Percentiles rank a stretch among this genome's conserved stretches.
phyloP scores from a whole-genome alignment of 129 eudicot species.

The Cynara cardunculus region DNA sequence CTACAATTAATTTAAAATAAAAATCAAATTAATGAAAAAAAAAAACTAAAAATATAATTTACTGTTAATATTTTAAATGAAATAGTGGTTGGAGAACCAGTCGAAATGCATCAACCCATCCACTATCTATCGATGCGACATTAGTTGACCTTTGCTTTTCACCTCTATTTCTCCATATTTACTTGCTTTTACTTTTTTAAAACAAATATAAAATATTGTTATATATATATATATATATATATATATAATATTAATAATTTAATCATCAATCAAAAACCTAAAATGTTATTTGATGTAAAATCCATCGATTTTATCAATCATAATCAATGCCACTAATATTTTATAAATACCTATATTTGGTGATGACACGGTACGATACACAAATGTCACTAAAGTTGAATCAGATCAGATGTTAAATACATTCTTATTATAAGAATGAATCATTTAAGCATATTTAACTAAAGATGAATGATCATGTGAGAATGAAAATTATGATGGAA shows the following conservation, averaged over 20 bases:
- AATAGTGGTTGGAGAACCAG: constrained; percentile 21
- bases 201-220: neutral
- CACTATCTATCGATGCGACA: constrained; percentile 25
- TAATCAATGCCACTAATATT: neutral
- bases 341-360: too few relatives aligned
- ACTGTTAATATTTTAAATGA: neutral
- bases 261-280: too few relatives aligned
- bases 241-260: too few relatives aligned
- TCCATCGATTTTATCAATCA: neutral
- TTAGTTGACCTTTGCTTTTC: constrained; percentile 28
- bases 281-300: neutral
- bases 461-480: too few relatives aligned
- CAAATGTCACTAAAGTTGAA: neutral
- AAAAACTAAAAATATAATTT: too few relatives aligned
- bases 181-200: neutral
- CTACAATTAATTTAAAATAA: too few relatives aligned
- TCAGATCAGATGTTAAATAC: neutral
- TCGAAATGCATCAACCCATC: constrained; percentile 15
- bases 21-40: too few relatives aligned
- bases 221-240: too few relatives aligned
- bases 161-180: constrained; percentile 6
- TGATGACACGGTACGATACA: too few relatives aligned
- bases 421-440: neutral
- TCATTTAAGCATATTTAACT: neutral
- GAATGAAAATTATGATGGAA: too few relatives aligned